Evolutionary conservation across 441 rosid species (phyloP), one percentile per base, ranked within the genome.

Genomic region (Kokia cookei): DNA sequence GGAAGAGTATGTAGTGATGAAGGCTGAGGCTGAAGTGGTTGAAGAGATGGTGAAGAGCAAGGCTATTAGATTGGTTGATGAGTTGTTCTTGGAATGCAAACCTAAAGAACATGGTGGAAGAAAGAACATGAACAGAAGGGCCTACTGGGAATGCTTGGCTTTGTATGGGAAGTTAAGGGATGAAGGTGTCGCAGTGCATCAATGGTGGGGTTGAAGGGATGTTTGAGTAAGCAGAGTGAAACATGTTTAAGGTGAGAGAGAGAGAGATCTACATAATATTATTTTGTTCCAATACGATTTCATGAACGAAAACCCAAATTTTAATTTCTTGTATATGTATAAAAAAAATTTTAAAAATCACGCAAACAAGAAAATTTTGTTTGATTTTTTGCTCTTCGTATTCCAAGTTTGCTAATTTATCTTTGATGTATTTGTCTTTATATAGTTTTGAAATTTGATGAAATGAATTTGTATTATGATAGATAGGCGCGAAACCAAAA

Each of bases 61-160:
- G 65, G 84, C 90, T n/a, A 84, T 86, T 15, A 78, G 82, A 66
- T 70, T 93, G 77, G 93, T 93, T 50, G 97, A 93, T 77, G 98
- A 93, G 81, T 84, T 91, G 40, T 93, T 89, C 90, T 79, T 93
- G 96, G 97, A 90, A 47, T 91, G 94, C 83, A 90, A 82, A 82
- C 90, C 93, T 35, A 77, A 75, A 64, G 82, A 85, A 55, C 12
- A 7, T 60, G 78, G 78, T 60, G 65, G 65, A 60, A 68, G 70
- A n/a, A 69, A 77, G 48, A 78, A 80, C 15, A 14, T 60, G 5
- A 60, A 19, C 65, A 63, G 51, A 75, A 87, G 84, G 81, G 84
- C 86, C 66, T 86, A 89, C 22, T 87, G 89, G 90, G 83, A 87
- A 48, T 89, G 93, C 65, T 71, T 87, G 81, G 86, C 90, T 59